phyloP scores from a whole-genome alignment of 1,284 basidiomycete genomes.

The Naganishia sp. region DNA sequence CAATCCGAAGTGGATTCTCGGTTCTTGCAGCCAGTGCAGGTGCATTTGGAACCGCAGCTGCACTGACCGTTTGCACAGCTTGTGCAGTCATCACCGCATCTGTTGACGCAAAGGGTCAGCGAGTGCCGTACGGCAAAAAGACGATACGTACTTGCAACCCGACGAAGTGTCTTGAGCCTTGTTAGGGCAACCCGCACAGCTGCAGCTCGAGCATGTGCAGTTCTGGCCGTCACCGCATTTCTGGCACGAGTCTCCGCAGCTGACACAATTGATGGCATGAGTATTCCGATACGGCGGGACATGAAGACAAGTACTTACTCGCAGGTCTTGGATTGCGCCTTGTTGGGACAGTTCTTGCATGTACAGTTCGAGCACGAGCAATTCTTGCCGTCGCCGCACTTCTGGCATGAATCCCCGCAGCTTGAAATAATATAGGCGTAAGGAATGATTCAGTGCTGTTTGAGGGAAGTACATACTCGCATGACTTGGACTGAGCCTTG shows the following conservation, averaged over 20 bases:
- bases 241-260: conserved; percentile 23
- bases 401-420: conserved; percentile 20
- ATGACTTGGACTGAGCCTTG: conserved; percentile 11
- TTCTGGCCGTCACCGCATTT: conserved; percentile 15
- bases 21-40: conserved; percentile 23
- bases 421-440: neutral
- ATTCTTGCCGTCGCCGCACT: conserved; percentile 19
- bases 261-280: neutral
- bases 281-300: no score
- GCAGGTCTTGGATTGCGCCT: conserved; percentile 10
- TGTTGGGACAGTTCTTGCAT: conserved; percentile 24
- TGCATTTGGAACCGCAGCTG: conserved; percentile 20
- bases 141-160: conserved; percentile 18
- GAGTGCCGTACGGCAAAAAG: neutral
- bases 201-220: conserved; percentile 15
- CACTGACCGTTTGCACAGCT: conserved; percentile 13
- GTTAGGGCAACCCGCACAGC: conserved; percentile 13
- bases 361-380: conserved; percentile 17
- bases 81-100: conserved; percentile 19
- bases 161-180: conserved; percentile 9
- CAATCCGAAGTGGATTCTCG: conserved; percentile 2
- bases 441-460: neutral
- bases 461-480: conserved; percentile 6
- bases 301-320: conserved; percentile 1
- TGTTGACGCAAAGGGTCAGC: conserved; percentile 2